Evolutionary conservation across 306 rosid species (phyloP).

Genomic region (Abrus pulchellus): DNA sequence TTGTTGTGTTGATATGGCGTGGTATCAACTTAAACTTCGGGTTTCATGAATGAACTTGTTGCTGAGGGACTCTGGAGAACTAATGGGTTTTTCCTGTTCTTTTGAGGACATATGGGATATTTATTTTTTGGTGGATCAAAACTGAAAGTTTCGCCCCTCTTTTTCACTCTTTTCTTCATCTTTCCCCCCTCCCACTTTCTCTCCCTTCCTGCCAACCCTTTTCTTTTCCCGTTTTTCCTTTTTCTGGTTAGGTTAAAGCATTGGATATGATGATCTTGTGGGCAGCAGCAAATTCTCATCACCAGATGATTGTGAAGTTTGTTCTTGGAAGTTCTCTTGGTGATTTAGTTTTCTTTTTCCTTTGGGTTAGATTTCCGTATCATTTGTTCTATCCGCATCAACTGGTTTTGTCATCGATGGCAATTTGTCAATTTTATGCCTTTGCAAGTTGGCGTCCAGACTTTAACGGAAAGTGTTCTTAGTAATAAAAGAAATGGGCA

Average conservation of each 20-base stretch:
- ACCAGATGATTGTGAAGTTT: conserved; percentile 55
- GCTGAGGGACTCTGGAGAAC: conserved; percentile 15
- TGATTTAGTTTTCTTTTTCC: neutral
- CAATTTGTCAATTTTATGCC: conserved; percentile 21
- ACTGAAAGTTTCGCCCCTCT: conserved; percentile 25
- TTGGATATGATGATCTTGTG: conserved; percentile 60
- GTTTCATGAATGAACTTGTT: neutral
- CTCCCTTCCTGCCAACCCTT: neutral
- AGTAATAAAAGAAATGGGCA: neutral
- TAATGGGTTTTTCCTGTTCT: neutral
- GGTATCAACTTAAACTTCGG: neutral
- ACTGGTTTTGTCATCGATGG: conserved; percentile 21
- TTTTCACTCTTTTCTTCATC: neutral
- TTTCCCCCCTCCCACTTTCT: neutral
- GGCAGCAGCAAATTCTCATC: conserved; percentile 58
- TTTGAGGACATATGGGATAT: conserved; percentile 2
- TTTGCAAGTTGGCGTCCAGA: conserved; percentile 12
- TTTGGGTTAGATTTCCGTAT: conserved; percentile 4
- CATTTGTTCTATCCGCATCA: conserved; percentile 15
- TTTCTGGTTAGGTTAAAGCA: conserved; percentile 59
- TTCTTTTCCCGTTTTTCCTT: neutral
- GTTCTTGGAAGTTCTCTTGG: conserved; percentile 32
- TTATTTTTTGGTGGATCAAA: conserved; percentile 26
- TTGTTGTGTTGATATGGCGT: neutral
- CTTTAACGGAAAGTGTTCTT: neutral